phyloP scores from a whole-genome alignment of 441 rosid species.

The Euphorbia neoarborescens region DNA sequence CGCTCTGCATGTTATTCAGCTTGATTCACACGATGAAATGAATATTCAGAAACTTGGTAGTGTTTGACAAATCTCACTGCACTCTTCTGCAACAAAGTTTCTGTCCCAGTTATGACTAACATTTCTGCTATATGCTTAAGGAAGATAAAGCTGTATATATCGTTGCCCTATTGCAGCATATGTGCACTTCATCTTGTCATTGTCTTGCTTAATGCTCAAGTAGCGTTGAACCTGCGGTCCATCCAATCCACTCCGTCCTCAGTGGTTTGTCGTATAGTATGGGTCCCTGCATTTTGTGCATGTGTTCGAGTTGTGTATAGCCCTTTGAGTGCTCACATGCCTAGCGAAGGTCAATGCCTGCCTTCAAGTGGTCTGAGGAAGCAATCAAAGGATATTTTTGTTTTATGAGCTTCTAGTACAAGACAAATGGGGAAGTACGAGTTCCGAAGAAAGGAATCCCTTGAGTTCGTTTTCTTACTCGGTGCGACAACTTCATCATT shows the following conservation, averaged over 20 bases:
- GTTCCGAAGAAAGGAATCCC: not conserved
- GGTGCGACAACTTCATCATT: not conserved
- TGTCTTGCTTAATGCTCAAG: conserved; percentile 14
- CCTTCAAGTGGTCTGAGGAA: not conserved
- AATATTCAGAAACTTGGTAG: conserved; percentile 21
- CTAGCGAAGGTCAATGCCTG: not conserved
- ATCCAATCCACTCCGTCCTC: conserved; percentile 10
- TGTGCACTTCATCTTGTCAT: conserved; percentile 20
- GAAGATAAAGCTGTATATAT: conserved; percentile 27
- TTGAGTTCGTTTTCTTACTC: not conserved
- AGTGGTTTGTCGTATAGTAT: conserved; percentile 10
- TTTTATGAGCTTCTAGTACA: not conserved
- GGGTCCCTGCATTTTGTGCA: conserved; percentile 2
- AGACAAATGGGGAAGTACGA: not conserved
- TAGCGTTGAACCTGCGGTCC: conserved; percentile 19
- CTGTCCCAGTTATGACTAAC: conserved; percentile 12
- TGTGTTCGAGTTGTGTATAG: conserved; percentile 2
- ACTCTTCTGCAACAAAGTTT: conserved; percentile 34
- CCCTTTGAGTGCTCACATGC: not conserved
- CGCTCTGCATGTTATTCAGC: conserved; percentile 28
- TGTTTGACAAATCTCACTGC: conserved; percentile 17
- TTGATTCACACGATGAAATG: conserved; percentile 31
- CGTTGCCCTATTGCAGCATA: conserved; percentile 22
- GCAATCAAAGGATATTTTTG: not conserved
- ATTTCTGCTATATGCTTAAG: conserved; percentile 25